Evolutionary conservation across 345 rosid genomes (phyloP), one percentile per base, ranked within the genome.

Genomic region (Corchorus capsularis): DNA sequence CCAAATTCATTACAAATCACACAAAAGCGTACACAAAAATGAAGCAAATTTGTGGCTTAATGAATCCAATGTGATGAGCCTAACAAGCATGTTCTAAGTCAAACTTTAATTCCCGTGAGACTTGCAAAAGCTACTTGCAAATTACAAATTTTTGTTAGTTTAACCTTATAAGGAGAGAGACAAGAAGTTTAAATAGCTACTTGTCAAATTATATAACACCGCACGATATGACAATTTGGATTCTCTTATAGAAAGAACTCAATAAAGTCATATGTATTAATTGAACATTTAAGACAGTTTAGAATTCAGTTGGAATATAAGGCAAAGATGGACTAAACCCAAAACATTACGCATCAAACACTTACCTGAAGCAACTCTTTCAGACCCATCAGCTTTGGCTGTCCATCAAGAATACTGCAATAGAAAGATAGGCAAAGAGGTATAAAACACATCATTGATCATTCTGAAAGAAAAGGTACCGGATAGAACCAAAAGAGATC

Each of bases 381-480:
- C 69, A 95, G 79, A 43, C 99, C 97, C 97, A 93, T 93, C 81
- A 64, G 96, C 85, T 88, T 95, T 7, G 99, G 99, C 57, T 93
- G 96, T 79, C 97, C 98, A 82, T 91, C 75, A 57, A 89, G 84
- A 85, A 95, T 93, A 66, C 99, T 95, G 89, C 35, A 35, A 63
- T 22, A 75, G 6, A 79, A 86, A 79, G 57, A 60, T 77, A 79
- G 69, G 57, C 22, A 78, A 35, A 6, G 15, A 19, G 19, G 37
- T 35, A 76, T 43, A 52, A 13, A 69, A 27, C 27, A 49, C 47
- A 76, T 39, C 6, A 52, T 16, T 15, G 35, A 76, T 39, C 6
- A 52, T 16, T 15, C 72, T 4, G 45, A 56, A 43, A 72, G 27
- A 52, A 55, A 53, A 35, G 37, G n/a, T 27, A n/a, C 65, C 16